Conservation (phyloP, 768 basidiomycete species). For the Lentinus tigrinus region DNA sequence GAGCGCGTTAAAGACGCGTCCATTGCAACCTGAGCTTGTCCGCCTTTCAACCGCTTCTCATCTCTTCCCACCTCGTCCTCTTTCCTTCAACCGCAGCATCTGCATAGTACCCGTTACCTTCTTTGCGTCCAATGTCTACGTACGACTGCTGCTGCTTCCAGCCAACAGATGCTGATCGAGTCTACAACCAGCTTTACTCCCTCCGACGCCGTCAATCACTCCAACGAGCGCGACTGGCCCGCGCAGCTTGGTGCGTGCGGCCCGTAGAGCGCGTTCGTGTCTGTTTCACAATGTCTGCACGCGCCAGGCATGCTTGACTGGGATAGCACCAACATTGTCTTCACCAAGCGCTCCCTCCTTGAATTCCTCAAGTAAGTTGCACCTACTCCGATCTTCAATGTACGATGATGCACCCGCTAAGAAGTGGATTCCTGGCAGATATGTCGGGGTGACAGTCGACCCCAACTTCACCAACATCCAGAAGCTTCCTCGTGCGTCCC, state of each 20-base stretch:
- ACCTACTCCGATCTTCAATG: conserved; percentile 1
- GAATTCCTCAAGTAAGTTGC: conserved; percentile 71
- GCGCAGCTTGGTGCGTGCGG: conserved; percentile 55
- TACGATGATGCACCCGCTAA: conserved; percentile 15
- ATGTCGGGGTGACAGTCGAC: conserved; percentile 73
- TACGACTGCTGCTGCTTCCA: not conserved
- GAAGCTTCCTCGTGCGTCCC: conserved; percentile 66
- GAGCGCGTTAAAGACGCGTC: not conserved
- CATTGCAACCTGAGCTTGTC: too few relatives aligned
- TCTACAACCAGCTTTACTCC: conserved; percentile 51
- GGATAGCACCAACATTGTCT: conserved; percentile 74
- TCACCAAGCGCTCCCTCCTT: conserved; percentile 73
- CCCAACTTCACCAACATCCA: conserved; percentile 71
- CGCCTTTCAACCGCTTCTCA: too few relatives aligned
- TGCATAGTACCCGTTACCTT: not conserved
- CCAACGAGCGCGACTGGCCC: conserved; percentile 75
- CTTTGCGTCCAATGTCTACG: too few relatives aligned
- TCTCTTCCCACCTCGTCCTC: too few relatives aligned
- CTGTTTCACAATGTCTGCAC: not conserved
- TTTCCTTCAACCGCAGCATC: too few relatives aligned
- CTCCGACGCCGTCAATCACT: conserved; percentile 51
- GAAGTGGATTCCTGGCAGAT: conserved; percentile 39
- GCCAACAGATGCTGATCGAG: not conserved
- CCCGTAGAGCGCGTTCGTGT: too few relatives aligned
- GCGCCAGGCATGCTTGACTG: conserved; percentile 73